phyloP scores from a whole-genome alignment of 2,329 filamentous ascomycete genomes.

The Lasiodiplodia citricola region DNA sequence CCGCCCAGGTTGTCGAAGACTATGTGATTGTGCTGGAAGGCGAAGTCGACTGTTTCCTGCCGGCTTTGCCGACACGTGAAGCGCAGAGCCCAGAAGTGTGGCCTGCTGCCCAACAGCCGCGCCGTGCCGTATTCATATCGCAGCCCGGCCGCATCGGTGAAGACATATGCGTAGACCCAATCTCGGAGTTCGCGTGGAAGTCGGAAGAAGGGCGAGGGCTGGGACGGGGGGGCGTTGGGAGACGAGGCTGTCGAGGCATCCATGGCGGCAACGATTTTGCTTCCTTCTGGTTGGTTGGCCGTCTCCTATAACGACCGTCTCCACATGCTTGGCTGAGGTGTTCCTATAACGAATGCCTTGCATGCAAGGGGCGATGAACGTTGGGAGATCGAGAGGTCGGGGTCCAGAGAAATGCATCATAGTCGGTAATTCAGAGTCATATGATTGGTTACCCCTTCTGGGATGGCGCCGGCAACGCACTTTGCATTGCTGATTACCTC shows the following conservation, averaged over 20 bases:
- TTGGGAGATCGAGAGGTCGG: background rate
- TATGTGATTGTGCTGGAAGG: constrained; percentile 16
- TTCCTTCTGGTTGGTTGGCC: background rate
- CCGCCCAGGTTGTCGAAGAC: constrained; percentile 25
- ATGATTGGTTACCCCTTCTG: constrained; percentile 1
- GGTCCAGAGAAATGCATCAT: background rate
- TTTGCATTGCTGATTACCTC: background rate
- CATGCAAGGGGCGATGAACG: background rate
- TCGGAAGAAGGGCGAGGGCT: constrained; percentile 20
- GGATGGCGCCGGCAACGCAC: background rate
- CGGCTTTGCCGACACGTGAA: constrained; percentile 12
- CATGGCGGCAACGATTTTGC: constrained; percentile 15
- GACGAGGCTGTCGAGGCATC: background rate
- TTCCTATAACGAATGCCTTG: background rate
- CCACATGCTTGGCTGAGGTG: background rate
- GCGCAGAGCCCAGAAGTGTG: constrained; percentile 21
- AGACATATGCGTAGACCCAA: constrained; percentile 11
- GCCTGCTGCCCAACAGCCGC: background rate
- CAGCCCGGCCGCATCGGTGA: constrained; percentile 20
- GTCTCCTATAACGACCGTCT: background rate
- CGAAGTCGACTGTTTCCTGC: constrained; percentile 3
- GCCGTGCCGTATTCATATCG: constrained; percentile 21
- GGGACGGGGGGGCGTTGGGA: background rate
- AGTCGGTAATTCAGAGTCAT: background rate
- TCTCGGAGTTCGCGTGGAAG: constrained; percentile 26